Evolutionary conservation across 202 grass and related monocot genomes (phyloP), one percentile per base, ranked within the genome.

Genomic region (Eragrostis tef): DNA sequence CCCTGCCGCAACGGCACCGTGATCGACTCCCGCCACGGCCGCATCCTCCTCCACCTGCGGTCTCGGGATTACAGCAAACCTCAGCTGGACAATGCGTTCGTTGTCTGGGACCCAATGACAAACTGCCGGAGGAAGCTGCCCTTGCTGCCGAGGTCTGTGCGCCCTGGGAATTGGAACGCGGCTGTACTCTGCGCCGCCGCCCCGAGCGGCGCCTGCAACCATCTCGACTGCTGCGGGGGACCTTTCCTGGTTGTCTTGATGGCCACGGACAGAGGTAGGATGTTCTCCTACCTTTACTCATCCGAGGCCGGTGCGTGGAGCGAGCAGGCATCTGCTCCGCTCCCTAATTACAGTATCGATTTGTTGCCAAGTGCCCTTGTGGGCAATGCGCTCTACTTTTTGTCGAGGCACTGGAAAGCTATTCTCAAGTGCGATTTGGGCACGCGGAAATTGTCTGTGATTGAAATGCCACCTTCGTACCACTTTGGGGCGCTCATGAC

Each of bases 241-340:
- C 26, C 19, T 73, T 73, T 48, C 34, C 26, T 73, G 9, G 70
- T 53, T 25, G 26, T 73, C 26, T 9, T 53, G 6, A 26, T 73
- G 26, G 15, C 8, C 8, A 73, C 26, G 14, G 13, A 34, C 10
- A 11, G 7, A 4, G 12, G n/a, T 0, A 49, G 29, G 48, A 73
- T 73, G 70, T 73, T 34, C 17, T 26, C 47, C 26, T 9, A 7
- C 49, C 25, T 73, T 25, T 73, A 73, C 70, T 73, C 70, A 6
- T 73, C 48, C 9, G 70, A 53, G 9, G 0, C 26, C 0, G 70
- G 8, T 6, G 48, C 16, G 9, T 73, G 70, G 70, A 12, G 70
- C 16, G 26, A 36, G 9, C 16, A 24, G 16, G 9, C 27, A 4
- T 34, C 26, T 11, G 47, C 47, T 0, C 24, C 3, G 47, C 69